Conservation (phyloP, 2,329 filamentous ascomycete genomes). For the Metarhizium rileyi region DNA sequence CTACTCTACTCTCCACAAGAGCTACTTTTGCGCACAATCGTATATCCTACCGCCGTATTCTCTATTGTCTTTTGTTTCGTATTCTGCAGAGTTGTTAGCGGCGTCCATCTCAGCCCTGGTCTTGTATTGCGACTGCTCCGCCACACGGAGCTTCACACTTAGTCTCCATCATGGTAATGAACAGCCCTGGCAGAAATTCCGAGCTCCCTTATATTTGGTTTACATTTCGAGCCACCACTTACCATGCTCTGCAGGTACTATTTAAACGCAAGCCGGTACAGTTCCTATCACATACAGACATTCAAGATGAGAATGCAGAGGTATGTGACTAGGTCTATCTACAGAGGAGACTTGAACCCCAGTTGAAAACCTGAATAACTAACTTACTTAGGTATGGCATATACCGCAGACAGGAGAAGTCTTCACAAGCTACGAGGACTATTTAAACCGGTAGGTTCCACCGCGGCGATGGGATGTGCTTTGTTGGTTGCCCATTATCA, state of each 20-base stretch:
- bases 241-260: slow-evolving; percentile 55
- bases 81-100: not conserved
- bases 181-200: not conserved
- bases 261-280: slow-evolving; percentile 94
- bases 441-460: slow-evolving; percentile 62
- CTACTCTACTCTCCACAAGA: not conserved
- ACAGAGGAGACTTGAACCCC: not conserved
- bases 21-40: not conserved
- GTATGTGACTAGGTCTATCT: slow-evolving; percentile 37
- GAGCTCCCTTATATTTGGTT: not conserved
- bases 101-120: not conserved
- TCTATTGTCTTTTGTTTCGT: not conserved
- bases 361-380: not conserved
- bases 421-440: slow-evolving; percentile 81
- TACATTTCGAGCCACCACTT: slow-evolving; percentile 1
- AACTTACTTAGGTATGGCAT: slow-evolving; percentile 64
- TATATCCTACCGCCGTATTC: not conserved
- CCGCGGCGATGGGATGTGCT: not conserved
- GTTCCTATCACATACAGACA: slow-evolving; percentile 59
- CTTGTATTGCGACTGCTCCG: not conserved
- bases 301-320: slow-evolving; percentile 76
- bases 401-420: slow-evolving; percentile 86
- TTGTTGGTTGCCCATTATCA: not conserved
- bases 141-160: not conserved
- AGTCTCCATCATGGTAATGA: slow-evolving; percentile 8